Conservation (phyloP, 2,329 filamentous ascomycete species). For the Ophiostoma perfectum region DNA sequence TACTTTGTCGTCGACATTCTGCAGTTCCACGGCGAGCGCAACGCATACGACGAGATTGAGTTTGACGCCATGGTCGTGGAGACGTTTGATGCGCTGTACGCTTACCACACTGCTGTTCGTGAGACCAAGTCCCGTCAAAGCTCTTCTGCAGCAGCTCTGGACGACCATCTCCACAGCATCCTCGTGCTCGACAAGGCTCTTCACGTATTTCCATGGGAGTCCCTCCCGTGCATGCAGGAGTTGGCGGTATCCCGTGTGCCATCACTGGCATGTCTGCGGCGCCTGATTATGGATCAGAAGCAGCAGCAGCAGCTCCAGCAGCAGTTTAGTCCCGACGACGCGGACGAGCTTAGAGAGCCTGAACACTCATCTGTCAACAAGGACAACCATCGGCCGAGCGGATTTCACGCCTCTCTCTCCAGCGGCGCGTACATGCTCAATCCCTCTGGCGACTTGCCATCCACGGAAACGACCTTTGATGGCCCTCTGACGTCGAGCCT, state of each 20-base stretch:
- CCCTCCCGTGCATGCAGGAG: slow-evolving; percentile 74
- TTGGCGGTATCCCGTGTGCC: slow-evolving; percentile 81
- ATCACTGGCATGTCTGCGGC: slow-evolving; percentile 74
- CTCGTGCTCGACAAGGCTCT: slow-evolving; percentile 86
- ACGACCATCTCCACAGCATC: slow-evolving; percentile 61
- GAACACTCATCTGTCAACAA: background rate
- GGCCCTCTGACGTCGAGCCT: slow-evolving; percentile 56
- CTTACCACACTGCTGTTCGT: slow-evolving; percentile 56
- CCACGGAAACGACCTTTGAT: slow-evolving; percentile 72
- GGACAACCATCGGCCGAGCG: slow-evolving; percentile 30
- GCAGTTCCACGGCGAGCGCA: slow-evolving; percentile 92
- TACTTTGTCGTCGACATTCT: slow-evolving; percentile 96
- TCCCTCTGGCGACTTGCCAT: slow-evolving; percentile 74
- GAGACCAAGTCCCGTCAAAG: background rate
- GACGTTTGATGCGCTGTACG: slow-evolving; percentile 73
- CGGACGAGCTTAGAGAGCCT: slow-evolving; percentile 18
- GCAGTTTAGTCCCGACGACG: background rate
- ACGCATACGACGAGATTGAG: slow-evolving; percentile 96
- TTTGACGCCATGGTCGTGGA: slow-evolving; percentile 89
- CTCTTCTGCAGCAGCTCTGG: slow-evolving; percentile 30
- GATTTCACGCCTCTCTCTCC: slow-evolving; percentile 49
- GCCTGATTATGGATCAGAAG: slow-evolving; percentile 59
- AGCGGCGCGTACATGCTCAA: slow-evolving; percentile 80
- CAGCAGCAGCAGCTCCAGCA: background rate
- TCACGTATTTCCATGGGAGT: slow-evolving; percentile 94